phyloP scores from a whole-genome alignment of 805 yeast genomes.

The Saturnispora mendoncae region DNA sequence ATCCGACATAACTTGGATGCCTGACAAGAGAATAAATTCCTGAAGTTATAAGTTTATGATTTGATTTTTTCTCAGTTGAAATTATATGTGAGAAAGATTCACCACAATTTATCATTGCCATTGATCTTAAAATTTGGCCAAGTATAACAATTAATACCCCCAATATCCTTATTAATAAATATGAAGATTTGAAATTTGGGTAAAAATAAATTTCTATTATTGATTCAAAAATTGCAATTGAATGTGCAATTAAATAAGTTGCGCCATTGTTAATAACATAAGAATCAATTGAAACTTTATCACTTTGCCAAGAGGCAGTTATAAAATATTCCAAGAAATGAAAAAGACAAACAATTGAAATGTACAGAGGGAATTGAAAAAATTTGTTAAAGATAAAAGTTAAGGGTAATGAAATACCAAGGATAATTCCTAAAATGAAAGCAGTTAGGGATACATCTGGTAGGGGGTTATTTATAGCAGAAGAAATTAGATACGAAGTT shows the following conservation, averaged over 20 bases:
- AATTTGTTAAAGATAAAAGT: conserved; percentile 24
- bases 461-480: conserved; percentile 29
- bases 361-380: conserved; percentile 34
- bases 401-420: conserved; percentile 33
- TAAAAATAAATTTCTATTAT: conserved; percentile 33
- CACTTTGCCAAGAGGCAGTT: conserved; percentile 67
- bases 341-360: conserved; percentile 48
- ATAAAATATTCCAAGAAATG: conserved; percentile 77
- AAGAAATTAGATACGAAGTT: neutral
- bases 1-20: conserved; percentile 91
- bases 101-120: conserved; percentile 85
- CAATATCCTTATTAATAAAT: conserved; percentile 15
- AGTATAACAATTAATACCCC: conserved; percentile 42
- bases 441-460: conserved; percentile 38
- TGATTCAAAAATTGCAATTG: conserved; percentile 44
- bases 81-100: conserved; percentile 78
- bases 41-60: conserved; percentile 60
- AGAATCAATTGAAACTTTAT: conserved; percentile 60
- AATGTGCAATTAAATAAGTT: conserved; percentile 50
- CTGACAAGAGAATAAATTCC: conserved; percentile 65
- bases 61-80: conserved; percentile 39
- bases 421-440: conserved; percentile 33
- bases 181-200: conserved; percentile 33
- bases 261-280: conserved; percentile 57
- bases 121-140: conserved; percentile 65